Base-by-base conservation (phyloP, 345 rosid genomes). In the Gossypium sturtianum region DNA sequence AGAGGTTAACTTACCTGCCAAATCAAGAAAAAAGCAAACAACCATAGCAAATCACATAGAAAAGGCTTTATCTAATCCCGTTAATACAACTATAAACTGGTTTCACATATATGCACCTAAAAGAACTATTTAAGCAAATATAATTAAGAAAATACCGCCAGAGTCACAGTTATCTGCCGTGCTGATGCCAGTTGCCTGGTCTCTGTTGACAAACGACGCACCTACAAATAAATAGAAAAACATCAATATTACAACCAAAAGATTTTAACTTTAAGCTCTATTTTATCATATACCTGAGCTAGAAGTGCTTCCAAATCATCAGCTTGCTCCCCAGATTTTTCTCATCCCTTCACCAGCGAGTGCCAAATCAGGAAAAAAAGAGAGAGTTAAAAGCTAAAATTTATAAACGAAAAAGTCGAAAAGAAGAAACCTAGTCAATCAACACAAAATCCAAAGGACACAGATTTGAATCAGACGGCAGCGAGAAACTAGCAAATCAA, bases 131-230 rank as follows among this genome's bases (percentile, higher is more conserved):
- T 22, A 22, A 12, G 15, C 4, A 79, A 17, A 9, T 8, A 34
- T 67, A 34, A 8, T 13, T 19, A 17, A 48, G 49, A 64, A 65
- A 61, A 74, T 77, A 84, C 85, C 83, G 62, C 94, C 86, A 61
- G 89, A 85, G 81, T 68, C 80, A 93, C 93, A 75, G 93, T 90
- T 71, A 93, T 93, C 61, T 87, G 94, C 44, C 89, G 82, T 0
- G 89, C 63, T 3, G 97, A 89, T 48, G 88, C 91, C 11, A 89
- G 64, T 47, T 85, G 94, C 51, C 90, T 84, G 71, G 90, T 78
- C 75, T 90, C 94, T 84, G 81, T 82, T 10, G 90, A 86, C 86
- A 95, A 76, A 8, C 91, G 83, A 57, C 80, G 86, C 71, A 90
- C 83, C 99, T 93, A 52, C 41, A 73, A 54, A 19, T 23, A 61